Evolutionary conservation across 179 eudicot genomes (phyloP).

Genomic region (Carnegiea gigantea): DNA sequence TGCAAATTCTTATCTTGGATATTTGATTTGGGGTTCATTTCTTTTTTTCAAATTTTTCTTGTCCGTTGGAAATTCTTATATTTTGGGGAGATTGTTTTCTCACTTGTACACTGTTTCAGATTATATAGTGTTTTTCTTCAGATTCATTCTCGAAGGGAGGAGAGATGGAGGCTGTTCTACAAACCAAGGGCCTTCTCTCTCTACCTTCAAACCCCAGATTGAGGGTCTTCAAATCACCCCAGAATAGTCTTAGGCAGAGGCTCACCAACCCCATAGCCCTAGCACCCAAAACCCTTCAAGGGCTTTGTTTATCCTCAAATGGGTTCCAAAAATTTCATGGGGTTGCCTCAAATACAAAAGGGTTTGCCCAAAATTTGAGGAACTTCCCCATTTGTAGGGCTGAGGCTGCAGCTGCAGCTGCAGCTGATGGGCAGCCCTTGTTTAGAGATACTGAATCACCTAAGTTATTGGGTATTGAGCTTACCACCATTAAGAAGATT

Average conservation of each 20-base stretch:
- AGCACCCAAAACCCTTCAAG: conserved; percentile 44
- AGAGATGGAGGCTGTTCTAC: conserved; percentile 75
- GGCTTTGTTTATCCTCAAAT: conserved; percentile 46
- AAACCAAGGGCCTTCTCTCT: conserved; percentile 83
- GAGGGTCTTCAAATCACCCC: conserved; percentile 41
- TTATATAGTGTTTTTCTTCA: neutral
- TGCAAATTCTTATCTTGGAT: neutral
- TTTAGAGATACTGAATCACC: conserved; percentile 45
- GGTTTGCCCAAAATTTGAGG: conserved; percentile 40
- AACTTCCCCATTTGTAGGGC: conserved; percentile 54
- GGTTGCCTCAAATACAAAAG: conserved; percentile 41
- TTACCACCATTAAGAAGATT: conserved; percentile 74
- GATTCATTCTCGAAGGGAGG: conserved; percentile 13
- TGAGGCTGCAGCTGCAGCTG: conserved; percentile 69
- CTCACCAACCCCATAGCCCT: conserved; percentile 29
- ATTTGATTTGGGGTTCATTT: neutral
- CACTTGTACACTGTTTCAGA: neutral
- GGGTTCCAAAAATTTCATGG: conserved; percentile 58
- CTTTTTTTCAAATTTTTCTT: neutral
- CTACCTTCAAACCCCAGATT: conserved; percentile 78
- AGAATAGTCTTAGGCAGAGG: conserved; percentile 46
- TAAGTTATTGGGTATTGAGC: conserved; percentile 73
- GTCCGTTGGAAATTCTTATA: neutral
- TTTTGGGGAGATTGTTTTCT: neutral
- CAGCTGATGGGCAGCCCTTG: conserved; percentile 55